Conservation (phyloP, 805 yeast genomes). For the Monosporozyma yasuniensis region DNA sequence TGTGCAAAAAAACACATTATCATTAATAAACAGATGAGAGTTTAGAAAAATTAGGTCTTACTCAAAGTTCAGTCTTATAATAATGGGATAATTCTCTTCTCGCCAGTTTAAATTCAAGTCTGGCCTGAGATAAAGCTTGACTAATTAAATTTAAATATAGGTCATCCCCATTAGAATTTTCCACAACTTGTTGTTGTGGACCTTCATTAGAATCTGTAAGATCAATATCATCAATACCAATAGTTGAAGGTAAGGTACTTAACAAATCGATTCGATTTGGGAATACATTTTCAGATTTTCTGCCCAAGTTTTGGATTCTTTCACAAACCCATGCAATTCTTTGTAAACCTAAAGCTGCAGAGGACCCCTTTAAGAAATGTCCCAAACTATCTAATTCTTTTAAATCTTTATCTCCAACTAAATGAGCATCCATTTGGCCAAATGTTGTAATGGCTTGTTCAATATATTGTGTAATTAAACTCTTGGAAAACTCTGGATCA, state of each 20-base stretch:
- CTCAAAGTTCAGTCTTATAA: conserved; percentile 28
- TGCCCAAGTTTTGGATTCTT: conserved; percentile 82
- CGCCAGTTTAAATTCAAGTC: conserved; percentile 38
- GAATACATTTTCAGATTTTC: conserved; percentile 27
- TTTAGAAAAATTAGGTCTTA: too few relatives aligned
- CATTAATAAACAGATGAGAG: too few relatives aligned
- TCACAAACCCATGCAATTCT: conserved; percentile 84
- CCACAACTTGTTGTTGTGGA: conserved; percentile 11
- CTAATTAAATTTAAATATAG: conserved; percentile 36
- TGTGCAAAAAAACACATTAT: too few relatives aligned
- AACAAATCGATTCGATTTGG: conserved; percentile 11
- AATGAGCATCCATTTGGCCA: conserved; percentile 47
- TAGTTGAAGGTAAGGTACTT: conserved; percentile 8
- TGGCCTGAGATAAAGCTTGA: conserved; percentile 41
- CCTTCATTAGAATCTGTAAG: conserved; percentile 7
- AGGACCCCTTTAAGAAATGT: conserved; percentile 90
- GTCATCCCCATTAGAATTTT: conserved; percentile 28
- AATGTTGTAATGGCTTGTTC: conserved; percentile 85
- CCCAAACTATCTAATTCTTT: conserved; percentile 65
- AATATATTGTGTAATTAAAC: conserved; percentile 72
- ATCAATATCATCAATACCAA: conserved; percentile 10
- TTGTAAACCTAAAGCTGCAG: conserved; percentile 83
- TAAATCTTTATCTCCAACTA: conserved; percentile 36
- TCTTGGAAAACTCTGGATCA: conserved; percentile 79
- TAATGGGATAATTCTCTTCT: conserved; percentile 39